phyloP scores from a whole-genome alignment of 139 green algal species.

The Micromonas commoda region DNA sequence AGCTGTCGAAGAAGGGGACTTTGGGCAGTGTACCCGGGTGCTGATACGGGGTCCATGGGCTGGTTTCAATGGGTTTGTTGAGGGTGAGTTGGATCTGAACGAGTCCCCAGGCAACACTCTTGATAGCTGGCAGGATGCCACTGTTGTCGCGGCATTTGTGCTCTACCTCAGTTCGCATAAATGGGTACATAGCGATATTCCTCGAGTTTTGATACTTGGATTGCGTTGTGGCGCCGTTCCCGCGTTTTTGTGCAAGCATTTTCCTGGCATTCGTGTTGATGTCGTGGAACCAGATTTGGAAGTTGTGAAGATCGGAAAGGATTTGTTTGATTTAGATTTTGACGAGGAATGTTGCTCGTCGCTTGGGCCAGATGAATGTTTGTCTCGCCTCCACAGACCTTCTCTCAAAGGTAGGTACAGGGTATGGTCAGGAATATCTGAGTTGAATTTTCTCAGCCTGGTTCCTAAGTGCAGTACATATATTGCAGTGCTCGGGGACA shows the following conservation, averaged over 20 bases:
- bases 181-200: too few relatives aligned
- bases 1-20: not conserved
- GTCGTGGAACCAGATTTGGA: not conserved
- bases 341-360: not conserved
- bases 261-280: not conserved
- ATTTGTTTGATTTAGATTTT: not conserved
- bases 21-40: not conserved
- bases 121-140: not conserved
- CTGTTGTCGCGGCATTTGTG: not conserved
- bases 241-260: not conserved
- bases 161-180: too few relatives aligned
- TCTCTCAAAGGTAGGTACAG: too few relatives aligned
- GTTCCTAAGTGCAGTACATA: too few relatives aligned
- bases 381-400: too few relatives aligned
- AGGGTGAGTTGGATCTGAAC: not conserved
- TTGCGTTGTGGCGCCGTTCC: not conserved
- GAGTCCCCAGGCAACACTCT: not conserved
- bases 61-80: not conserved
- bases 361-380: too few relatives aligned
- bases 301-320: not conserved
- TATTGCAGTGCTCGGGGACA: too few relatives aligned
- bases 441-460: too few relatives aligned
- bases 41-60: not conserved
- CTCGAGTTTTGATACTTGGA: not conserved
- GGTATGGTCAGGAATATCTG: too few relatives aligned